phyloP scores from a whole-genome alignment of 345 rosid species.

The Syzygium jambos region DNA sequence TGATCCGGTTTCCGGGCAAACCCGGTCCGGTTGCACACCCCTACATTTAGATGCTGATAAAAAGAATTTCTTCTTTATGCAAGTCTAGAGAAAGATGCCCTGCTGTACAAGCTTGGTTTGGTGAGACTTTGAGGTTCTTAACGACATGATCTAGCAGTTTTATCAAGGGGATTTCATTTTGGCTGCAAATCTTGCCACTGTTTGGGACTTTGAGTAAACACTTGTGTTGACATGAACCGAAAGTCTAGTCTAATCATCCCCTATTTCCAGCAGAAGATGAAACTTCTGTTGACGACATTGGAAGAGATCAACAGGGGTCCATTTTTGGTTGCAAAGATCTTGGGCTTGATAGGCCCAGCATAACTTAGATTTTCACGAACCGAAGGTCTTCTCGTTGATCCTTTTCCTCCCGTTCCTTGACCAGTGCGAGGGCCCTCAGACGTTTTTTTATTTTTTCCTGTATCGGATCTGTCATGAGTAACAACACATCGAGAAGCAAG shows the following conservation, averaged over 20 bases:
- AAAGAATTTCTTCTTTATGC: not conserved
- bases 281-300: not conserved
- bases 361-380: not conserved
- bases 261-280: not conserved
- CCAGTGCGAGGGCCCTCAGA: not conserved
- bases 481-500: not conserved
- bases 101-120: not conserved
- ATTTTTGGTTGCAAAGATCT: not conserved
- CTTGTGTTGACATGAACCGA: not conserved
- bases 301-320: not conserved
- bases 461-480: fast-evolving
- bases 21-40: too few relatives aligned
- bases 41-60: too few relatives aligned
- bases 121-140: not conserved
- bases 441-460: not conserved
- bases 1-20: too few relatives aligned
- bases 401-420: not conserved
- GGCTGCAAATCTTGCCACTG: not conserved
- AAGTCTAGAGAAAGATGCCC: not conserved
- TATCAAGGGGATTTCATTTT: not conserved
- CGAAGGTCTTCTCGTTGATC: not conserved
- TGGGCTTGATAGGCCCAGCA: not conserved
- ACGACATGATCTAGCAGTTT: not conserved
- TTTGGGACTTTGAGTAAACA: not conserved
- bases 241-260: not conserved